phyloP scores from a whole-genome alignment of 2,329 filamentous ascomycete species.

The Fusarium sterilihyphosum region DNA sequence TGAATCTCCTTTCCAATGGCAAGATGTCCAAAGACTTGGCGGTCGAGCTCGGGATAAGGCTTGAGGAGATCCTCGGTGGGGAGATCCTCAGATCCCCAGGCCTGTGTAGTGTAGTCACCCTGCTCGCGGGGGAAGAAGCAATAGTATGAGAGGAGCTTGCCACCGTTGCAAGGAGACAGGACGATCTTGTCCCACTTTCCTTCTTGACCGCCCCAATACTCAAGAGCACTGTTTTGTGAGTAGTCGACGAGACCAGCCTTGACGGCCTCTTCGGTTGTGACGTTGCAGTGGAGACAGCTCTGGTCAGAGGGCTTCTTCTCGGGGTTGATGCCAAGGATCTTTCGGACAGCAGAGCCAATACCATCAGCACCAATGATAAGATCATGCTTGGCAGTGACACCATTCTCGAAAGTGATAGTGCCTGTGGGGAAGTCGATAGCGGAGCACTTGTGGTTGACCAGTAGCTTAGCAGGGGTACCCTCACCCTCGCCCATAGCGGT shows the following conservation, averaged over 20 bases:
- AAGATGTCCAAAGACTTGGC: conserved; percentile 65
- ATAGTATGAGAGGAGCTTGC: conserved; percentile 73
- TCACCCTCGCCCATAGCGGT: conserved; percentile 64
- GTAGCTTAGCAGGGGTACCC: conserved; percentile 62
- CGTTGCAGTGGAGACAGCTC: conserved; percentile 73
- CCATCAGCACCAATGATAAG: conserved; percentile 72
- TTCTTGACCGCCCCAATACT: conserved; percentile 77
- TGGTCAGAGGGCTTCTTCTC: conserved; percentile 68
- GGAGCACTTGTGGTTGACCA: conserved; percentile 66
- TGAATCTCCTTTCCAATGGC: conserved; percentile 69
- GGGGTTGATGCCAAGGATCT: conserved; percentile 69
- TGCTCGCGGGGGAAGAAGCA: conserved; percentile 69
- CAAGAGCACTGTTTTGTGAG: conserved; percentile 66
- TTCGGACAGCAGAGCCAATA: conserved; percentile 72
- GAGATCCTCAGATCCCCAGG: conserved; percentile 64
- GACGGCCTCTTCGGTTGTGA: conserved; percentile 68
- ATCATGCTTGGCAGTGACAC: conserved; percentile 61
- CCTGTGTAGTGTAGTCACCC: conserved; percentile 65
- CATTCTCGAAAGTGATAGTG: conserved; percentile 64
- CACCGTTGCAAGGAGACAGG: conserved; percentile 73
- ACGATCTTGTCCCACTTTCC: conserved; percentile 75
- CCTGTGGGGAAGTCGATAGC: conserved; percentile 63
- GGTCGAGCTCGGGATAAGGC: conserved; percentile 69
- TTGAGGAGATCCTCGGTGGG: conserved; percentile 68
- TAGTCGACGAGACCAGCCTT: conserved; percentile 71